Evolutionary conservation across 768 basidiomycete species (phyloP), one percentile per base, ranked within the genome.

Genomic region (Hebeloma cylindrosporum): DNA sequence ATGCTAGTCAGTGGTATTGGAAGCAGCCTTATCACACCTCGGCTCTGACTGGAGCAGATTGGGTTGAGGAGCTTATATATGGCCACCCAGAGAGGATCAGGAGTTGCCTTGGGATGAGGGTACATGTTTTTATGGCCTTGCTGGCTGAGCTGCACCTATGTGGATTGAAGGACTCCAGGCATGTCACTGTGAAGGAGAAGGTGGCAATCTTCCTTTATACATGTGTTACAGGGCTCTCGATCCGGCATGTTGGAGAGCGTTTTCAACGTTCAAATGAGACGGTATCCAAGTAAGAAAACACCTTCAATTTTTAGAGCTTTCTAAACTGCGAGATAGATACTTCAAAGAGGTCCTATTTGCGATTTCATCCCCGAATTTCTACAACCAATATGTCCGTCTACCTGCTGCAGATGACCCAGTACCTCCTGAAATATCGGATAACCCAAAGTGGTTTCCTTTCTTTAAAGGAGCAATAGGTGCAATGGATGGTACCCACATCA

Each of bases 161-260:
- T 8, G 50, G 48, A 18, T 38, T 40, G 18, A 14, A n/a, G 1
- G 37, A 26, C 21, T 53, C 47, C 3, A 42, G 28, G 13, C 9
- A 48, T 48, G 51, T 60, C 5, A 16, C 43, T 7, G 28, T 62
- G 0, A 42, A 56, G 21, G 60, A 63, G 35, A 51, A 59, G 31
- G 47, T 46, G 2, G 60, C 61, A 27, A 63, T 62, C 14, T 64
- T 63, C 36, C 45, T 64, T 7, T 62, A 62, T 27, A 56, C 45
- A 13, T 51, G 46, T 38, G 54, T 62, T 10, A 52, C 51, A 21
- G 51, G 51, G 7, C 28, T 52, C 7, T 48, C 46, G 0, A 35
- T 48, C 9, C n/a, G 51, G 10, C 28, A 52, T 47, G 47, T 52
- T 3, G 46, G 30, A 20, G 47, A 52, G 25, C 18, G 39, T n/a